phyloP scores from a whole-genome alignment of 1,139 yeast species.

The Debaryomyces subglobosus region DNA sequence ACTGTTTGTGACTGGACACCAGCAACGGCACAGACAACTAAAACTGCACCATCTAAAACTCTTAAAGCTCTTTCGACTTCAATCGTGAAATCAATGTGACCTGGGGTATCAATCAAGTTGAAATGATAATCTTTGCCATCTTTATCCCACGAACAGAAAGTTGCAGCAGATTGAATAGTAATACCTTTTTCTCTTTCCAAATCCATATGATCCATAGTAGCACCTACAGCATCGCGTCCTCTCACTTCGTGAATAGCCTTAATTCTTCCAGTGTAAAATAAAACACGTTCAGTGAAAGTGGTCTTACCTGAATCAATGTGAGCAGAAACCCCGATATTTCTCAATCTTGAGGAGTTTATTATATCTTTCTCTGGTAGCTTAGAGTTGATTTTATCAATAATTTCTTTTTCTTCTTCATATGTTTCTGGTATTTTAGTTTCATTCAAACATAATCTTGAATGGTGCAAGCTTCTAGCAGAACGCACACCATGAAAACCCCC shows the following conservation, averaged over 20 bases:
- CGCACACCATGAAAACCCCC: neutral
- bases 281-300: conserved; percentile 94
- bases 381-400: conserved; percentile 61
- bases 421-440: conserved; percentile 35
- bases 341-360: conserved; percentile 56
- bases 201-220: conserved; percentile 92
- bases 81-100: conserved; percentile 97
- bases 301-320: conserved; percentile 86
- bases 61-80: conserved; percentile 98
- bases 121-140: conserved; percentile 72
- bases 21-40: conserved; percentile 96
- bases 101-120: conserved; percentile 96
- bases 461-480: conserved; percentile 14
- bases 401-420: conserved; percentile 73
- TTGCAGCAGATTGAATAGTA: conserved; percentile 98
- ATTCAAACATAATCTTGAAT: conserved; percentile 14
- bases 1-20: conserved; percentile 99
- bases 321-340: conserved; percentile 97
- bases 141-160: conserved; percentile 95
- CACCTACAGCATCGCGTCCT: conserved; percentile 97
- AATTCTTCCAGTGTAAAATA: conserved; percentile 95
- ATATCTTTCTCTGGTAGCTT: conserved; percentile 61
- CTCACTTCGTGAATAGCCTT: conserved; percentile 98
- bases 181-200: conserved; percentile 96
- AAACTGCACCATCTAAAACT: conserved; percentile 96